Conservation (phyloP, 1,284 basidiomycete species). For the Ustilago crameri region DNA sequence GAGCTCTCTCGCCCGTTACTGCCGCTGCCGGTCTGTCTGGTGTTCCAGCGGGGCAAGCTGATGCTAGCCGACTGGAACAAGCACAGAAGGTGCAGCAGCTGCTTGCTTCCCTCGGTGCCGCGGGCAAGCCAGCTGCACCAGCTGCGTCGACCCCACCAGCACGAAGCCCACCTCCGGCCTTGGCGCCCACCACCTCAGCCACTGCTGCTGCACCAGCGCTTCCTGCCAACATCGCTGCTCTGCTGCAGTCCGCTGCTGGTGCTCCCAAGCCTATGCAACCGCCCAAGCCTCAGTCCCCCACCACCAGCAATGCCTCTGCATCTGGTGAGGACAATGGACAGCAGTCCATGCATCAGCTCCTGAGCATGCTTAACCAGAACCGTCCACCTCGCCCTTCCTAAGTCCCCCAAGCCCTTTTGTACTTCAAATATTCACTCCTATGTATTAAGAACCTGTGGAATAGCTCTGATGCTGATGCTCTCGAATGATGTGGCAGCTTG, state of each 20-base stretch:
- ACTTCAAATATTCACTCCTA: neutral
- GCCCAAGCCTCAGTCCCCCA: conserved; percentile 43
- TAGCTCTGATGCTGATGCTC: neutral
- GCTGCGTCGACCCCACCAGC: conserved; percentile 26
- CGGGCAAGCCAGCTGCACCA: conserved; percentile 27
- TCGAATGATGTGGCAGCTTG: too few relatives aligned
- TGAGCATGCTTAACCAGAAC: conserved; percentile 47
- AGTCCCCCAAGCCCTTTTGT: neutral
- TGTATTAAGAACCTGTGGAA: neutral
- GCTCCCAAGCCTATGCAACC: conserved; percentile 40
- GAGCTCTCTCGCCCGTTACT: conserved; percentile 12
- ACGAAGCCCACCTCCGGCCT: conserved; percentile 19
- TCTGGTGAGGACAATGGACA: conserved; percentile 33
- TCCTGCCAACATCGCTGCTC: conserved; percentile 51
- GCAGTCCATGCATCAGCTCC: conserved; percentile 45
- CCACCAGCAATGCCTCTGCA: conserved; percentile 10
- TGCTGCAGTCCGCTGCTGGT: conserved; percentile 46
- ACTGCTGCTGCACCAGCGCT: conserved; percentile 18
- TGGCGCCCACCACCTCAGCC: conserved; percentile 8
- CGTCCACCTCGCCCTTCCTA: conserved; percentile 36
- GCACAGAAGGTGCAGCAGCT: conserved; percentile 68
- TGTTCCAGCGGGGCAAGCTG: conserved; percentile 9
- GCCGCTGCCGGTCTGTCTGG: conserved; percentile 2
- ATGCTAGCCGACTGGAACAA: conserved; percentile 62
- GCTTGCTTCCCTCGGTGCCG: conserved; percentile 57